Conservation (phyloP, 129 eudicot species). For the Chrysanthemum lavandulifolium region DNA sequence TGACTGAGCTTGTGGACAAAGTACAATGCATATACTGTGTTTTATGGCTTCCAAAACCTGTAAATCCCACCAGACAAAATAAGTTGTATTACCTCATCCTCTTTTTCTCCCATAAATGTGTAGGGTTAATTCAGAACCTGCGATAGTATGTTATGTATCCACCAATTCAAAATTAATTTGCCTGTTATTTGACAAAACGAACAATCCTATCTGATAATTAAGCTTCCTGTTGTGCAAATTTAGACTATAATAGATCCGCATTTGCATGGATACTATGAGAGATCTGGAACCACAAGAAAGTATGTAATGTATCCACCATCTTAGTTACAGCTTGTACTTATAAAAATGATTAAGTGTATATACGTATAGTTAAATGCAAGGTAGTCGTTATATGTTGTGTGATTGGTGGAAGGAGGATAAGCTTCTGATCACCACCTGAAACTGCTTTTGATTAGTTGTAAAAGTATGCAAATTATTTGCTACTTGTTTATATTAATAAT, state of each 20-base stretch:
- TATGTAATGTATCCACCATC: too few relatives aligned
- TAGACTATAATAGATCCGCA: too few relatives aligned
- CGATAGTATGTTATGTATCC: too few relatives aligned
- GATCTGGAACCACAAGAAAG: too few relatives aligned
- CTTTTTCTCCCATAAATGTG: background rate
- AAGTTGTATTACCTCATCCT: slow-evolving; percentile 23
- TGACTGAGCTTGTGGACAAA: slow-evolving; percentile 33
- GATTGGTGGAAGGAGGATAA: slow-evolving; percentile 18
- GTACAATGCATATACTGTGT: slow-evolving; percentile 23
- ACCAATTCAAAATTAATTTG: too few relatives aligned
- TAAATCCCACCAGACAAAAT: slow-evolving; percentile 28
- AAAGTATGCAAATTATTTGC: background rate
- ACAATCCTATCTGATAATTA: too few relatives aligned
- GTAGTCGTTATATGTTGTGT: background rate
- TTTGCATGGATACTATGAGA: too few relatives aligned
- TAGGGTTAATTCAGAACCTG: background rate
- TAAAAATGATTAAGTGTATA: background rate
- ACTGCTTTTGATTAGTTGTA: background rate
- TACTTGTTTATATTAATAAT: background rate
- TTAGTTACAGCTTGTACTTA: too few relatives aligned
- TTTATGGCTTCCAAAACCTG: slow-evolving; percentile 26
- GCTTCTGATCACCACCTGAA: background rate
- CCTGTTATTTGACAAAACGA: too few relatives aligned
- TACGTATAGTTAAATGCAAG: background rate
- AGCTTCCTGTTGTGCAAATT: too few relatives aligned